Conservation (phyloP, 2,329 filamentous ascomycete genomes). For the Ophiostoma angusticollis region DNA sequence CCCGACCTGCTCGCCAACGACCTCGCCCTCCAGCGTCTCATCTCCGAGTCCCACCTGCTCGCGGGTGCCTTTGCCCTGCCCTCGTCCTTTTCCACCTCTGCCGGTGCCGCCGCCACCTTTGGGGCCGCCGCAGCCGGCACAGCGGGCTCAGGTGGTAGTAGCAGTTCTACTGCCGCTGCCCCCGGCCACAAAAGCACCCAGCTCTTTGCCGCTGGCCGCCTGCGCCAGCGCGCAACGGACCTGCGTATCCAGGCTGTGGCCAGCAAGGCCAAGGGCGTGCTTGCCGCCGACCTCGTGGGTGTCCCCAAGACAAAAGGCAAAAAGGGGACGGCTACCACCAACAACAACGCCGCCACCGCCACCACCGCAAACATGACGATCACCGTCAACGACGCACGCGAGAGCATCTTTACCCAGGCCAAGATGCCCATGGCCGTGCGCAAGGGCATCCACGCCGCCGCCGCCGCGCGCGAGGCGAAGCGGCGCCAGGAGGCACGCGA, state of each 20-base stretch:
- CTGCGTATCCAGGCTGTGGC: slow-evolving; percentile 72
- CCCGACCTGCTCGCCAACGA: slow-evolving; percentile 75
- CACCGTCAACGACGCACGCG: slow-evolving; percentile 54
- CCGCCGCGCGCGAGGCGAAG: slow-evolving; percentile 51
- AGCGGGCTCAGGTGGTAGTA: no score
- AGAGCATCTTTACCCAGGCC: slow-evolving; percentile 59
- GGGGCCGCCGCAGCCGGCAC: slow-evolving; percentile 19
- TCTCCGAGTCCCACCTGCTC: slow-evolving; percentile 85
- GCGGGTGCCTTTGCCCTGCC: slow-evolving; percentile 32
- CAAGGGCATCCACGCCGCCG: slow-evolving; percentile 68
- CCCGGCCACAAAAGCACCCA: slow-evolving; percentile 16
- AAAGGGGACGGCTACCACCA: no score
- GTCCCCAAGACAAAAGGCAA: no score
- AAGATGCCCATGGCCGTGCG: slow-evolving; percentile 84
- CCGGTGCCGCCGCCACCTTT: slow-evolving; percentile 22
- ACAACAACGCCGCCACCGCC: neutral
- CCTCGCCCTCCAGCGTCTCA: slow-evolving; percentile 76
- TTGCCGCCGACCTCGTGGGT: no score
- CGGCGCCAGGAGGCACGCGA: slow-evolving; percentile 70
- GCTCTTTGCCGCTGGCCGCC: slow-evolving; percentile 48
- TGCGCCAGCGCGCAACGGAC: slow-evolving; percentile 70
- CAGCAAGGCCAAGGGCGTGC: slow-evolving; percentile 40
- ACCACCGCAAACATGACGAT: slow-evolving; percentile 40
- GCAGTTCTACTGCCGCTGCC: slow-evolving; percentile 19
- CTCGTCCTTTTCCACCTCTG: slow-evolving; percentile 25